Percentiles rank a stretch among this genome's conserved stretches.
These are phyloP conservation scores for Candida palmyrensis DNA, from an alignment of 805 yeast species.

Conservation along the genomic window DNA sequence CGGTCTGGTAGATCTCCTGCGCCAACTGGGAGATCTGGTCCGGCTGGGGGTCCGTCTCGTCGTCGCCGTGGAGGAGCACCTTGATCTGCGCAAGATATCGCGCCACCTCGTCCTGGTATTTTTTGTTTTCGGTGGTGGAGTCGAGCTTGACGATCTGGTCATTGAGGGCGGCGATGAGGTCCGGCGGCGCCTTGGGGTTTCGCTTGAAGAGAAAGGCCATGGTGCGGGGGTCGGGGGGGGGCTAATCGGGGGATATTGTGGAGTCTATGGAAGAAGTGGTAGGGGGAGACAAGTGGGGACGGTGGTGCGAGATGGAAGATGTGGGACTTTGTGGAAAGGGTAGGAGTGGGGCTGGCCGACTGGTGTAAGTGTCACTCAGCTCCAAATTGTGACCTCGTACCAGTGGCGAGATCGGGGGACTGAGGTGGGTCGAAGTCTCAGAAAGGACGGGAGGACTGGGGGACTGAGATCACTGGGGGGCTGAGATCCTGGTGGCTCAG, in stretches of 20 bases:
- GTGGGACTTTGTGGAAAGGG: too few species aligned
- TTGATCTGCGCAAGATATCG: conserved; percentile 62
- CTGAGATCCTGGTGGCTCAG: too few species aligned
- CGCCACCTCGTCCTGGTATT: conserved; percentile 70
- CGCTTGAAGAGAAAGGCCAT: conserved; percentile 92
- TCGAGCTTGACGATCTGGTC: conserved; percentile 70
- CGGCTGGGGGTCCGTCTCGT: conserved; percentile 56
- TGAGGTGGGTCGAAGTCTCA: too few species aligned
- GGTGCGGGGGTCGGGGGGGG: neutral
- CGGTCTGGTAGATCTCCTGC: conserved; percentile 71
- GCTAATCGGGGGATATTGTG: too few species aligned
- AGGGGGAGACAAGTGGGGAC: neutral
- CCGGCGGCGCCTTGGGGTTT: conserved; percentile 85
- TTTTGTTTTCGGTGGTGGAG: conserved; percentile 31
- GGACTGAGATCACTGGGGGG: too few species aligned
- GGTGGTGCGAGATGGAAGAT: too few species aligned
- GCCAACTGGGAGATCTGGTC: conserved; percentile 75
- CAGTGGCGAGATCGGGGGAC: too few species aligned
- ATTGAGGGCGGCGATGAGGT: conserved; percentile 66
- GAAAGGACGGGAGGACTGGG: too few species aligned
- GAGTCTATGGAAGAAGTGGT: neutral
- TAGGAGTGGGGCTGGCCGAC: too few species aligned
- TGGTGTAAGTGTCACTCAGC: too few species aligned
- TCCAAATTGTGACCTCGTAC: too few species aligned
- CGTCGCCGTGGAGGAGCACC: conserved; percentile 65